Evolutionary conservation across 257 asterid species (phyloP).

Genomic region (Solanum corneliomulleri): DNA sequence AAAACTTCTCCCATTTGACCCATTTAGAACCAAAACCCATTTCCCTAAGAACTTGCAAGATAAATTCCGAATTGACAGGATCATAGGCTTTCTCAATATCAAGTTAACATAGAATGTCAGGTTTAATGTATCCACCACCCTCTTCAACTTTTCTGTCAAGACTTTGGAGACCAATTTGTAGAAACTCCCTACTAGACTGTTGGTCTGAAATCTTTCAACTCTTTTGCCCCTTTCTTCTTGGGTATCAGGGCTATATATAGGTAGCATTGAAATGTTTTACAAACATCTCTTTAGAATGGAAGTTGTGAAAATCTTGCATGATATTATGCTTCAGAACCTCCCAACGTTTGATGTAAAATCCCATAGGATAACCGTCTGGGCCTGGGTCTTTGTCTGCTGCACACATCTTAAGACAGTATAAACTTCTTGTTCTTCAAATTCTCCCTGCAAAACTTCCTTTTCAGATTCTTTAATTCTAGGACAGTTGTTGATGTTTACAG

Average conservation of each 20-base stretch:
- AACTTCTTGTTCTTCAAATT: neutral
- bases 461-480: neutral
- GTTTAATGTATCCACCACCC: neutral
- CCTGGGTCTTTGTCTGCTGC: neutral
- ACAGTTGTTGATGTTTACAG: neutral
- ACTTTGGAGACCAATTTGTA: neutral
- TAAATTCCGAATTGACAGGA: neutral
- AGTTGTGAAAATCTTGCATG: neutral
- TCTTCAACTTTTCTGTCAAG: neutral
- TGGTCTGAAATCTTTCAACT: neutral
- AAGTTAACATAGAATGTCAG: neutral
- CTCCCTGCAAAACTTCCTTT: neutral
- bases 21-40: neutral
- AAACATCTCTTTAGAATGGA: neutral
- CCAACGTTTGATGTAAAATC: neutral
- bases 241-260: neutral
- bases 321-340: neutral
- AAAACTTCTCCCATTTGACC: neutral
- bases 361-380: neutral
- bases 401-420: neutral
- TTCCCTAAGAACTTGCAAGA: neutral
- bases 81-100: neutral
- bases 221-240: neutral
- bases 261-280: neutral
- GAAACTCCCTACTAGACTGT: neutral